Evolutionary conservation across 202 grass and related monocot species (phyloP).

Genomic region (Thinopyrum obtusiflorum): DNA sequence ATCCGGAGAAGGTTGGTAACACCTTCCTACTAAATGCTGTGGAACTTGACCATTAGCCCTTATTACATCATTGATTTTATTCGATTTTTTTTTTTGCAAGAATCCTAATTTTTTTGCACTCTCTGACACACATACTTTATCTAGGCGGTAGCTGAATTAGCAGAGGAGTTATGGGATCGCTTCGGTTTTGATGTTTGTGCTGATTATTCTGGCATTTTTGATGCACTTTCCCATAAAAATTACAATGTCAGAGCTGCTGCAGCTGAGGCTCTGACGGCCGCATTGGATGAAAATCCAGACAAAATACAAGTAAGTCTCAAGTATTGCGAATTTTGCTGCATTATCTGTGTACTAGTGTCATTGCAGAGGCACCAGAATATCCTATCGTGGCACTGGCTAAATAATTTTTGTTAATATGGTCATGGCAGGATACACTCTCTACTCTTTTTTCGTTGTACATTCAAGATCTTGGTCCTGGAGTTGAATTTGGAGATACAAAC

Average conservation of each 20-base stretch:
- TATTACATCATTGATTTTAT: neutral
- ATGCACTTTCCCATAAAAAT: slow-evolving; percentile 83
- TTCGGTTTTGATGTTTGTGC: slow-evolving; percentile 81
- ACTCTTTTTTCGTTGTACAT: slow-evolving; percentile 82
- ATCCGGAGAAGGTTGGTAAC: slow-evolving; percentile 86
- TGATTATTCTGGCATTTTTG: slow-evolving; percentile 84
- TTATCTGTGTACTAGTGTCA: slow-evolving; percentile 14
- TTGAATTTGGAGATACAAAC: slow-evolving; percentile 54
- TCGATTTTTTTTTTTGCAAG: neutral
- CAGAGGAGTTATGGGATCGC: slow-evolving; percentile 91
- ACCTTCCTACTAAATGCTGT: slow-evolving; percentile 25
- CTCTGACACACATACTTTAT: slow-evolving; percentile 28
- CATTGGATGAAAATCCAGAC: slow-evolving; percentile 82
- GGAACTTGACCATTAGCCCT: neutral
- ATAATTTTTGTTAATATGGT: slow-evolving; percentile 5
- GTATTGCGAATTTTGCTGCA: neutral
- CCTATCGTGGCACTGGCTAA: slow-evolving; percentile 4
- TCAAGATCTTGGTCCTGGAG: slow-evolving; percentile 63
- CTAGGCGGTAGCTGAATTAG: slow-evolving; percentile 82
- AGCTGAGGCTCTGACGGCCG: slow-evolving; percentile 91
- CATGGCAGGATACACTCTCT: slow-evolving; percentile 82
- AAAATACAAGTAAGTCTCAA: slow-evolving; percentile 77
- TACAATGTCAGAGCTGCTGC: slow-evolving; percentile 83
- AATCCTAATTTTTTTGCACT: slow-evolving; percentile 31
- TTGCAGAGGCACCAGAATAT: slow-evolving; percentile 7